These are phyloP conservation scores for Mucuna pruriens DNA, from an alignment of 306 rosid genomes.

Conservation along the genomic window DNA sequence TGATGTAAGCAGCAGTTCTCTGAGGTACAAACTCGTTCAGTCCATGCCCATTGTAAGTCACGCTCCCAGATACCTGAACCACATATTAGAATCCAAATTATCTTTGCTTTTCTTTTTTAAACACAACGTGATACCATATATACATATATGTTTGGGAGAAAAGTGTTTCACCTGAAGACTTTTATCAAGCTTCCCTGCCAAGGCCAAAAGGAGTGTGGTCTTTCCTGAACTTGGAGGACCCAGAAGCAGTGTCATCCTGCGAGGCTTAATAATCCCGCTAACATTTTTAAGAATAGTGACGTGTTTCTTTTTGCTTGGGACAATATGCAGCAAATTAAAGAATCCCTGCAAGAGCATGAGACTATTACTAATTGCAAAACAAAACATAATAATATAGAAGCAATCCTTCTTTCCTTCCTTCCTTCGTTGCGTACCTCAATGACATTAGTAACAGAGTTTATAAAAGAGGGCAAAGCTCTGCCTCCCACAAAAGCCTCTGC, in stretches of 20 bases:
- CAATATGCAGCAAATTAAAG: slow-evolving; percentile 42
- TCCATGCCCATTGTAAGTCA: slow-evolving; percentile 58
- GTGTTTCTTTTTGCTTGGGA: slow-evolving; percentile 53
- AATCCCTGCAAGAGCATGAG: slow-evolving; percentile 38
- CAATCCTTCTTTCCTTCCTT: too few relatives aligned
- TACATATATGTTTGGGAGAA: neutral
- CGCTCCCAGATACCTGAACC: slow-evolving; percentile 47
- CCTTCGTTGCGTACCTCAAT: slow-evolving; percentile 53
- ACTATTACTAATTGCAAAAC: neutral
- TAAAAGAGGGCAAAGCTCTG: slow-evolving; percentile 68
- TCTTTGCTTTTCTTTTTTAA: neutral
- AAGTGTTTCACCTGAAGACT: slow-evolving; percentile 34
- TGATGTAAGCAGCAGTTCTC: slow-evolving; percentile 88
- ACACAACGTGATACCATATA: neutral
- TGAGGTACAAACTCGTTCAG: slow-evolving; percentile 67
- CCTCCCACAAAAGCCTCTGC: slow-evolving; percentile 79
- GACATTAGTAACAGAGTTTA: slow-evolving; percentile 54
- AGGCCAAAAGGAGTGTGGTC: slow-evolving; percentile 78
- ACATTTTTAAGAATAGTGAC: slow-evolving; percentile 66
- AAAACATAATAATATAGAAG: too few relatives aligned
- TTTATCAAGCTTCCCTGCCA: slow-evolving; percentile 76
- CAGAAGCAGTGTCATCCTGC: slow-evolving; percentile 87
- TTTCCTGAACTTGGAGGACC: slow-evolving; percentile 98
- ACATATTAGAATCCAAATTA: neutral
- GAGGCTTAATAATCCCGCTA: slow-evolving; percentile 75